These are phyloP conservation scores for Trichosporon asahii DNA, from an alignment of 1,284 basidiomycete species.

Conservation along the genomic window DNA sequence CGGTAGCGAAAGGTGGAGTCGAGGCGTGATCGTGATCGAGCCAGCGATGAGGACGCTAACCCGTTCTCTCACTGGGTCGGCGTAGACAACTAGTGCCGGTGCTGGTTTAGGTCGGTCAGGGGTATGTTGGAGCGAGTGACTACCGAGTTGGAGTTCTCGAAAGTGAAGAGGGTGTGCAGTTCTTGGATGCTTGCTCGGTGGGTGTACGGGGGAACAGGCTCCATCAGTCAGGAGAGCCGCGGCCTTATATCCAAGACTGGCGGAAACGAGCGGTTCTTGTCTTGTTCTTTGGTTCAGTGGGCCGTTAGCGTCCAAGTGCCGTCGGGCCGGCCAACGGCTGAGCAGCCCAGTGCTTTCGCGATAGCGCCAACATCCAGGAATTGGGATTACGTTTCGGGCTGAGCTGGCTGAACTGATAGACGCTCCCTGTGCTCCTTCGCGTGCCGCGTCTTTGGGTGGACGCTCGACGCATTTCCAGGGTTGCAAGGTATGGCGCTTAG, in stretches of 20 bases:
- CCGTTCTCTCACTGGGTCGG: neutral
- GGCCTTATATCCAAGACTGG: slow-evolving; percentile 2
- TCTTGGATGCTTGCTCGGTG: neutral
- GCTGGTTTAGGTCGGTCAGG: neutral
- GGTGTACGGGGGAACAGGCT: neutral
- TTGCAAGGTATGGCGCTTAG: neutral
- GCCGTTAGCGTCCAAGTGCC: neutral
- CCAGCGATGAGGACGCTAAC: neutral
- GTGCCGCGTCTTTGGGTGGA: neutral
- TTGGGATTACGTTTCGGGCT: slow-evolving; percentile 4
- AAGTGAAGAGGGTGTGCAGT: neutral
- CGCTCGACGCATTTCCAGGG: neutral
- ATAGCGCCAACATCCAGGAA: neutral
- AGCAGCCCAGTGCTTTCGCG: neutral
- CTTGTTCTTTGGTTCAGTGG: neutral
- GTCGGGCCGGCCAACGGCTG: neutral
- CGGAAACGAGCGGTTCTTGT: neutral
- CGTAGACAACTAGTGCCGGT: neutral
- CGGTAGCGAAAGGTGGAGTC: neutral
- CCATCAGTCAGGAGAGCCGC: neutral
- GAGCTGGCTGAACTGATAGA: neutral
- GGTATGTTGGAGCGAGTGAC: neutral
- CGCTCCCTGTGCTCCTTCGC: neutral
- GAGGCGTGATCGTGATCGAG: neutral
- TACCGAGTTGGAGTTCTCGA: neutral